Percentiles rank a stretch among this genome's conserved stretches.
Conservation (phyloP, 371 early-diverging fungal species). For the Sporodiniella umbellata region DNA sequence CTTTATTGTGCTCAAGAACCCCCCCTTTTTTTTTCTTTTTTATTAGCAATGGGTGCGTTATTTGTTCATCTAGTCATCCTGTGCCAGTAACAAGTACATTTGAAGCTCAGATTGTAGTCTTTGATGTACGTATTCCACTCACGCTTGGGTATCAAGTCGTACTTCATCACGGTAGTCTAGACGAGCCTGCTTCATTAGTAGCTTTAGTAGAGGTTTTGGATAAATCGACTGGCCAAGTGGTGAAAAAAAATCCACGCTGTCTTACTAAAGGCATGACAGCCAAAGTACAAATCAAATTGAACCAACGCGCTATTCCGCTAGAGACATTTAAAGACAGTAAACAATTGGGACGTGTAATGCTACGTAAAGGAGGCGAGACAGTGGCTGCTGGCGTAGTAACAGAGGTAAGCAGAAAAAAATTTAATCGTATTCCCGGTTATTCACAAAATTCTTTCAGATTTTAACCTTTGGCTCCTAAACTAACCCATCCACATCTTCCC, state of each 20-base stretch:
- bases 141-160: constrained; percentile 89
- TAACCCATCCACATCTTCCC: too few species aligned
- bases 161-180: constrained; percentile 78
- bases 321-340: constrained; percentile 83
- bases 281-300: constrained; percentile 72
- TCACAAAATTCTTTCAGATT: too few species aligned
- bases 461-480: too few species aligned
- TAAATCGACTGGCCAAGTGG: constrained; percentile 80
- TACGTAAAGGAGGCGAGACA: constrained; percentile 82
- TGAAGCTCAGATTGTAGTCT: constrained; percentile 85
- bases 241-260: constrained; percentile 82
- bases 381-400: constrained; percentile 91
- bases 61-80: constrained; percentile 66
- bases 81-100: constrained; percentile 75
- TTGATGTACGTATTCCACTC: constrained; percentile 86
- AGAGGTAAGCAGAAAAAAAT: constrained; percentile 32
- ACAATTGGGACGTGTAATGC: constrained; percentile 86
- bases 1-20: background rate
- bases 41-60: constrained; percentile 69
- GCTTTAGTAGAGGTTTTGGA: constrained; percentile 72
- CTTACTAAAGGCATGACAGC: constrained; percentile 80
- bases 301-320: constrained; percentile 73
- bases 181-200: constrained; percentile 74
- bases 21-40: background rate
- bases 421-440: too few species aligned